Evolutionary conservation across 208 protist genomes (phyloP), one percentile per base, ranked within the genome.

Genomic region (Phytomonas sp.): DNA sequence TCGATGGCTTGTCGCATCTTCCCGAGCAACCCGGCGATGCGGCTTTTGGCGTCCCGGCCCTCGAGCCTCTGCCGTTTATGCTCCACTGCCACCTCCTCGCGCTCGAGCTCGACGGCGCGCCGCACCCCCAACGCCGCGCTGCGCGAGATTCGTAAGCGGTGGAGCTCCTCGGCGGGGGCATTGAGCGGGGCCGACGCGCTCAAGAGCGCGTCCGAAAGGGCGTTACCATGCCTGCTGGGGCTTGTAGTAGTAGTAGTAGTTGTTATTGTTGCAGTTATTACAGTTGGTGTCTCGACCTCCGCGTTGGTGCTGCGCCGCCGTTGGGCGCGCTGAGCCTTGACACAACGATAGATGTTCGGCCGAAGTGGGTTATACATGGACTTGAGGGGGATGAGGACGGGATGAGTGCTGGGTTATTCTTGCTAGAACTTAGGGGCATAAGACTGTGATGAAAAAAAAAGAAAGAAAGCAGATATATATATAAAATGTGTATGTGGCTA

Each of bases 161-260:
- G 86, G 16, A 95, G 66, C 68, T 92, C 87, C 75, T 95, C 90
- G 2, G 87, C 88, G 29, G 82, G 83, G 6, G 91, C 66, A 30
- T 74, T 75, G 59, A 95, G 62, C 37, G 74, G 2, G 60, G 40
- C 14, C 7, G 40, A 4, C 12, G 40, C 40, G 40, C 40, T 16
- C 40, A 49, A 16, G 1, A 71, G 67, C 10, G 67, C 30, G 31
- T 26, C 67, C 29, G 67, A 52, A n/a, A 71, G 40, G 56, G 30
- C 4, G 56, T 71, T 62, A 6, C 49, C 7, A 7, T 12, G 40
- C 40, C 1, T 16, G 40, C 6, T n/a, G n/a, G n/a, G n/a, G n/a
- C n/a, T n/a, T n/a, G n/a, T n/a, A n/a, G n/a, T n/a, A n/a, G n/a
- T n/a, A n/a, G n/a, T n/a, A n/a, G n/a, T n/a, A n/a, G n/a, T 59